Base-by-base conservation (phyloP, 2,329 filamentous ascomycete species). In the Xenosphaeropsis pyriputrescens region DNA sequence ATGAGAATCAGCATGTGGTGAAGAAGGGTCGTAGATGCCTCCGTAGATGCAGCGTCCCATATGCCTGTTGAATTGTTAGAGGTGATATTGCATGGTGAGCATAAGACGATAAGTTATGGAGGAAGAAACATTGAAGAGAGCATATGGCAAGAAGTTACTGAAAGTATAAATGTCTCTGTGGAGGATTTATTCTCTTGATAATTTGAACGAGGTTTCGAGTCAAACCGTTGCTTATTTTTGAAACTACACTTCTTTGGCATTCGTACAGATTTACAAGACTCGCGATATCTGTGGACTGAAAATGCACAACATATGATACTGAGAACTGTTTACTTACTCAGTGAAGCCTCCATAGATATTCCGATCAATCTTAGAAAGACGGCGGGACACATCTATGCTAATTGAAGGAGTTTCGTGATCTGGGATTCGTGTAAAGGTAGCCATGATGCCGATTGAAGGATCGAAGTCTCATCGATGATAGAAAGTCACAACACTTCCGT, bases 1-100 rank as follows among this genome's bases (percentile, higher is more conserved):
- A 45, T 82, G 65, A 38, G 73, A 65, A 47, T 88, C 81, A 2
- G 80, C 77, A n/a, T 86, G 67, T 3, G 74, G 61, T 55, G 77
- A 86, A 26, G 68, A 70, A 1, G 82, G 83, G 48, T 89, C 83
- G 58, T 86, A 89, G 53, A 91, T 80, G 45, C 85, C 84, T 45
- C 82, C 82, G 55, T 91, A 89, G 52, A 91, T 86, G 63, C 84
- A 91, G 43, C 84, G 75, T 50, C 84, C 84, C 83, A 91, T 91
- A 58, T 91, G 85, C 50, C 80, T 85, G 47, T 22, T 5, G 8
- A 26, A 18, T 17, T 9, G 34, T 39, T 6, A 29, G 42, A 22
- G 17, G 13, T 44, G 8, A 9, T 22, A 26, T 34, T 18, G n/a
- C 31, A 13, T 6, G 18, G 31, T 36, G 29, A 35, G 19, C 18